Base-by-base conservation (phyloP, 352 stramenopile species). In the Phytophthora litchii region DNA sequence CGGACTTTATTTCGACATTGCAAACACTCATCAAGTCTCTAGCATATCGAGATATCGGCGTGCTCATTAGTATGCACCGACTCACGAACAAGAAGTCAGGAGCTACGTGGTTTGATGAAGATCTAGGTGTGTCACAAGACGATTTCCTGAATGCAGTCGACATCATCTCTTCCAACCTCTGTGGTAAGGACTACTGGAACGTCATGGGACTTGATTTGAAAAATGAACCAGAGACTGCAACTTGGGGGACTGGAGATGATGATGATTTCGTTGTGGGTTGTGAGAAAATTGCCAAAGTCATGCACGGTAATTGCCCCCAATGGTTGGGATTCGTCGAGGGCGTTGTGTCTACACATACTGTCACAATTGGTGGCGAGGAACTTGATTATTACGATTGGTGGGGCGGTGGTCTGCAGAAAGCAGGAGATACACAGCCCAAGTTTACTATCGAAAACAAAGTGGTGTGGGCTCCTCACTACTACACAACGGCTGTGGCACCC, bases 291-390 rank as follows among this genome's bases (percentile, higher is more conserved):
- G 85, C 79, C 36, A 81, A 89, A 36, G 71, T 84, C 17, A 94
- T 94, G 85, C 83, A 84, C 49, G 64, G 17, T 8, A 83, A 86
- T 35, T 94, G 85, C 27, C 80, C 85, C 3, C 67, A 85, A 16
- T 94, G 85, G 85, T 54, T 94, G 35, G 85, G 74, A 10, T 92
- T 94, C 35, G 85, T 94, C 14, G 85, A 94, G 44, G 85, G 85
- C 14, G 68, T 94, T 12, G 76, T 86, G 13, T 46, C 52, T 27
- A 65, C 51, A 3, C 79, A 86, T 41, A 77, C 46, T 12, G 63
- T 88, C 37, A 81, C 64, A 10, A 70, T 92, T 10, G 71, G 75
- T 17, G 76, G 74, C 7, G 50, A 58, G 14, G 53, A 76, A 37
- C 69, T 83, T 3, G 61, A 62, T n/a, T 94, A 94, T 62, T 91